Percentiles rank a stretch among this genome's conserved stretches.
These are phyloP conservation scores for Massarina eburnea DNA, from an alignment of 2,329 filamentous ascomycete genomes.

Conservation along the genomic window DNA sequence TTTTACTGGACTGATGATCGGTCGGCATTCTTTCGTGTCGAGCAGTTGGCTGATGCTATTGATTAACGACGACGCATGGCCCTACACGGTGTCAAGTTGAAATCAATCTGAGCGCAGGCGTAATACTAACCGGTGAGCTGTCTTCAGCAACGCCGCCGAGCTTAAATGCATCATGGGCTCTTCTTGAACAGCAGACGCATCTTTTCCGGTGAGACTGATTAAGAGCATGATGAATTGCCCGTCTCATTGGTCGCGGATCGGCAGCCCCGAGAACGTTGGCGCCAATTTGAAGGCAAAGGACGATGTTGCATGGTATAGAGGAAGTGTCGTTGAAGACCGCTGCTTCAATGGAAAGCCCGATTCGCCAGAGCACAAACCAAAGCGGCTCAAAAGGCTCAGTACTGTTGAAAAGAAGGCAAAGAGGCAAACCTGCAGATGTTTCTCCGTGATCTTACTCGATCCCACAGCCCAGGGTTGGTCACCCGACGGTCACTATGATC, in stretches of 20 bases:
- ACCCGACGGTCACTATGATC: slow-evolving; percentile 8
- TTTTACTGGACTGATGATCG: neutral
- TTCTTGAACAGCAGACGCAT: slow-evolving; percentile 7
- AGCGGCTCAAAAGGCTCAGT: slow-evolving; percentile 12
- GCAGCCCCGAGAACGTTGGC: slow-evolving; percentile 5
- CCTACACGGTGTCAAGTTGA: slow-evolving; percentile 9
- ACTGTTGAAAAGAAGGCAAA: slow-evolving; percentile 17
- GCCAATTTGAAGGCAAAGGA: slow-evolving; percentile 6
- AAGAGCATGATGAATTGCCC: slow-evolving; percentile 2
- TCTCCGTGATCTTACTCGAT: slow-evolving; percentile 9
- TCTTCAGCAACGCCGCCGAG: slow-evolving; percentile 1
- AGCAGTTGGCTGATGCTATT: slow-evolving; percentile 10
- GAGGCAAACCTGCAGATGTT: slow-evolving; percentile 20
- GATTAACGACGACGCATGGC: slow-evolving; percentile 22
- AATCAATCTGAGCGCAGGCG: slow-evolving; percentile 11
- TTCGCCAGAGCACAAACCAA: slow-evolving; percentile 9
- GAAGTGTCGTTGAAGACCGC: slow-evolving; percentile 4
- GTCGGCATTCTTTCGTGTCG: slow-evolving; percentile 4
- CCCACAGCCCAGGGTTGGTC: slow-evolving; percentile 11
- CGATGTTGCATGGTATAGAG: slow-evolving; percentile 12
- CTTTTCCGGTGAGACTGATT: slow-evolving; percentile 23
- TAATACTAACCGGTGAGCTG: slow-evolving; percentile 24
- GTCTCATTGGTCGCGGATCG: slow-evolving; percentile 17
- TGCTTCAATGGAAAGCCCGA: slow-evolving; percentile 7
- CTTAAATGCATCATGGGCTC: slow-evolving; percentile 4